Percentiles rank a stretch among this genome's conserved stretches.
These are phyloP conservation scores for Arthroderma sp. DNA, from an alignment of 2,329 filamentous ascomycete genomes.

Conservation along the genomic window DNA sequence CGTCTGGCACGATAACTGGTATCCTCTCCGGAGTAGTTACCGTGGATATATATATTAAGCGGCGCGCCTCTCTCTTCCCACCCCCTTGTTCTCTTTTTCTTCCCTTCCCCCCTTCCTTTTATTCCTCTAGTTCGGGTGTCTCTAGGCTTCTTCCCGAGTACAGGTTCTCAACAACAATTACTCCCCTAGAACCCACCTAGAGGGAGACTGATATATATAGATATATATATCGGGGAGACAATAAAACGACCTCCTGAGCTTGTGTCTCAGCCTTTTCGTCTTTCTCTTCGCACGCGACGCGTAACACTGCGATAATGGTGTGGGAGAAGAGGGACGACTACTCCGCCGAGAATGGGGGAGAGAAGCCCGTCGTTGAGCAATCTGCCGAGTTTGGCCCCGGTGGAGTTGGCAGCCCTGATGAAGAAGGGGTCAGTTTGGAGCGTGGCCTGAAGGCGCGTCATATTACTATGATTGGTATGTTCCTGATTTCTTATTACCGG, in stretches of 20 bases:
- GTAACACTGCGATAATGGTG: conserved; percentile 5
- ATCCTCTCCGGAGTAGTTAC: no score
- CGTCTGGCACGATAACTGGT: no score
- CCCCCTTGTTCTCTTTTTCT: background rate
- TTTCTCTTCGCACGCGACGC: background rate
- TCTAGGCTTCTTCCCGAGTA: background rate
- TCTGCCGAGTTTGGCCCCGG: background rate
- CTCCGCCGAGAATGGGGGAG: conserved; percentile 6
- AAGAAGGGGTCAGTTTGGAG: conserved; percentile 25
- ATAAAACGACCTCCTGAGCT: no score
- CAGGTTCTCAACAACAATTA: no score
- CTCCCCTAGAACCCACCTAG: no score
- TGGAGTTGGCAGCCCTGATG: conserved; percentile 13
- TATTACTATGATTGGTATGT: conserved; percentile 43
- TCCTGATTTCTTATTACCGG: conserved; percentile 29
- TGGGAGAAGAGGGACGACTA: conserved; percentile 7
- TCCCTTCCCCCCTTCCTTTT: background rate
- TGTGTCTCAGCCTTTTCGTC: no score
- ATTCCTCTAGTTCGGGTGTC: background rate
- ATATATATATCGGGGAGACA: no score
- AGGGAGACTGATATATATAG: no score
- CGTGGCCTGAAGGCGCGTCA: conserved; percentile 40
- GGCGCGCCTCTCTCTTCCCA: no score
- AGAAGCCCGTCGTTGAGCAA: conserved; percentile 6
- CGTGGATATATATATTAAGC: no score